Evolutionary conservation across 169 alveolate species (phyloP).

Genomic region (Plasmodium sp.): DNA sequence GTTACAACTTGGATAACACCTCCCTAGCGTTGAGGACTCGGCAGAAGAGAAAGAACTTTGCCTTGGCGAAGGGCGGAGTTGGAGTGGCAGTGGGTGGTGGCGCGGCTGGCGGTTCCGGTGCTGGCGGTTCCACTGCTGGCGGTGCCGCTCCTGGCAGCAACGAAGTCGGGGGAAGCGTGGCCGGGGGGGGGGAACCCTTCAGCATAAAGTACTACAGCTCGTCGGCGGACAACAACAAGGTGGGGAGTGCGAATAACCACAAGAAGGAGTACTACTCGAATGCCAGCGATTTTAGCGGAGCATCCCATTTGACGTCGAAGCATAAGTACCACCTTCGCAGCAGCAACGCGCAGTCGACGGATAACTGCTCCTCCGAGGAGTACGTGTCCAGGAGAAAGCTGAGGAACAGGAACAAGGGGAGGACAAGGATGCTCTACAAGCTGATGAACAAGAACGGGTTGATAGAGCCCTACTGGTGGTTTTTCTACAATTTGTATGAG

Average conservation of each 20-base stretch:
- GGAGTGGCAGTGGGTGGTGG: not conserved
- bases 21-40: slow-evolving; percentile 44
- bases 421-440: slow-evolving; percentile 26
- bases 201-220: slow-evolving; percentile 38
- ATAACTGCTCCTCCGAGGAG: slow-evolving; percentile 61
- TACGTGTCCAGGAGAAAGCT: slow-evolving; percentile 15
- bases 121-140: not conserved
- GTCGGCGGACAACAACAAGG: slow-evolving; percentile 23
- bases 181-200: not conserved
- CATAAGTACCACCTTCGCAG: slow-evolving; percentile 69
- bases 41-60: not conserved
- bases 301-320: slow-evolving; percentile 30
- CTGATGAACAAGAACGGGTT: slow-evolving; percentile 54
- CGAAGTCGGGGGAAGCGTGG: not conserved
- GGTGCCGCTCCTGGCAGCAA: not conserved
- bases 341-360: slow-evolving; percentile 49
- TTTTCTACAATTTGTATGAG: slow-evolving; percentile 54
- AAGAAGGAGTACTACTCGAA: slow-evolving; percentile 44
- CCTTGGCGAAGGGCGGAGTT: not conserved
- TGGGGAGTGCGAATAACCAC: slow-evolving; percentile 10
- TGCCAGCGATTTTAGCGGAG: slow-evolving; percentile 49
- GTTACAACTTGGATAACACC: slow-evolving; percentile 60
- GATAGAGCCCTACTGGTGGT: slow-evolving; percentile 74
- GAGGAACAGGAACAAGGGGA: slow-evolving; percentile 1
- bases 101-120: not conserved